Evolutionary conservation across 768 basidiomycete species (phyloP).

Genomic region (Floccularia luteovirens): DNA sequence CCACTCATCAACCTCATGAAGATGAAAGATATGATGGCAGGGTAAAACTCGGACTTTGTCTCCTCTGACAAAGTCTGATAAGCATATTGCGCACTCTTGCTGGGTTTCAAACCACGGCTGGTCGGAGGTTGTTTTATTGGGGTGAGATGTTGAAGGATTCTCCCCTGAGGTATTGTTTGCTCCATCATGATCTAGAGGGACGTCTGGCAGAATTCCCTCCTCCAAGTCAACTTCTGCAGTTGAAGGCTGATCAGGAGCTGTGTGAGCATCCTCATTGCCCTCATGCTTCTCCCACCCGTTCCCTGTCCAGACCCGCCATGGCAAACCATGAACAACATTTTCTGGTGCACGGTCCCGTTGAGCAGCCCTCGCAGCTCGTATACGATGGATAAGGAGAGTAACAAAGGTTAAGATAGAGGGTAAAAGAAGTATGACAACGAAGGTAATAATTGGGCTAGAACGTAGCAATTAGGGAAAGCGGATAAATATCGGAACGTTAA

Average conservation of each 20-base stretch:
- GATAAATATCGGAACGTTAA: conserved; percentile 2
- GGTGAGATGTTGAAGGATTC: conserved; percentile 33
- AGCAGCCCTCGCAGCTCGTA: conserved; percentile 77
- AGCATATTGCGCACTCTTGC: conserved; percentile 88
- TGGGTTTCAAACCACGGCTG: conserved; percentile 79
- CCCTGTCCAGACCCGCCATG: conserved; percentile 81
- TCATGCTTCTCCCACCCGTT: conserved; percentile 76
- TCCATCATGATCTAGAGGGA: conserved; percentile 8
- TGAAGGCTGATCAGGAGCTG: conserved; percentile 14
- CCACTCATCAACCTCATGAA: conserved; percentile 89
- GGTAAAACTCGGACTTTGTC: conserved; percentile 89
- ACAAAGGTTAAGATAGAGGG: conserved; percentile 86
- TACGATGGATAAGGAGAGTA: conserved; percentile 83
- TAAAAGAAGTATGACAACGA: conserved; percentile 81
- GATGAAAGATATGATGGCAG: conserved; percentile 93
- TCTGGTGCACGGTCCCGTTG: conserved; percentile 81
- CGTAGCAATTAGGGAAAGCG: conserved; percentile 7
- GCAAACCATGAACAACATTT: conserved; percentile 67
- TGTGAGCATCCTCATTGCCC: conserved; percentile 23
- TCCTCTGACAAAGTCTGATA: conserved; percentile 79
- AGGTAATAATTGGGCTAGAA: conserved; percentile 74
- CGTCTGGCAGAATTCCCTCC: conserved; percentile 19
- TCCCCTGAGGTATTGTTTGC: conserved; percentile 6
- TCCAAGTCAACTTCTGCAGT: conserved; percentile 31
- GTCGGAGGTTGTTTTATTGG: conserved; percentile 18